Conservation (phyloP, 306 rosid genomes). For the Corylus avellana region DNA sequence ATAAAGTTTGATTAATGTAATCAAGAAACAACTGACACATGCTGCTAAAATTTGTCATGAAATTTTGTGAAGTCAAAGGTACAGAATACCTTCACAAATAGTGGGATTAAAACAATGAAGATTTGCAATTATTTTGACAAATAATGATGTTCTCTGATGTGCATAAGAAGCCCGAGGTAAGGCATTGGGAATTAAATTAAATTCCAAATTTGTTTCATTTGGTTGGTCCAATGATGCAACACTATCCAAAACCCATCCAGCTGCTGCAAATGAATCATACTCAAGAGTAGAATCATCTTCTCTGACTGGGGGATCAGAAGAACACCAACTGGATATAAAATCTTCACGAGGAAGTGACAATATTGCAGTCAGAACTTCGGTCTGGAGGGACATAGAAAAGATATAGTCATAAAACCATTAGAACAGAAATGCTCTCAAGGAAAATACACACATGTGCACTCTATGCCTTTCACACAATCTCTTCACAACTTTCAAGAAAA, state of each 20-base stretch:
- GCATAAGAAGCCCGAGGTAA: conserved; percentile 73
- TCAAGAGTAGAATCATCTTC: conserved; percentile 83
- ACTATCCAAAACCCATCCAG: conserved; percentile 86
- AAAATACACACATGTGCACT: neutral
- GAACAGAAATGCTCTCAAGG: neutral
- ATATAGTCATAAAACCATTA: conserved; percentile 27
- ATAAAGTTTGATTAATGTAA: conserved; percentile 20
- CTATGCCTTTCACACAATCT: neutral
- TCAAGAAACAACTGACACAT: conserved; percentile 16
- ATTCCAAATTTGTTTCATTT: conserved; percentile 52
- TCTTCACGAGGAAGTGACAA: conserved; percentile 83
- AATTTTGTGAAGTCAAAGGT: conserved; percentile 20
- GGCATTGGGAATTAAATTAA: conserved; percentile 46
- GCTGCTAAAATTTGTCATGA: conserved; percentile 18
- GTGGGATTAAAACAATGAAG: conserved; percentile 94
- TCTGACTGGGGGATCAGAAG: conserved; percentile 65
- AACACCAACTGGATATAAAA: conserved; percentile 87
- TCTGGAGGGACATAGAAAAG: conserved; percentile 65
- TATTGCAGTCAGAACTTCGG: conserved; percentile 82
- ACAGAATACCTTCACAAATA: conserved; percentile 81
- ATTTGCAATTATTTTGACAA: conserved; percentile 94
- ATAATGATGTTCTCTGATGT: conserved; percentile 84
- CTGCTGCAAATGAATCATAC: conserved; percentile 79
- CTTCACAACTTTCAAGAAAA: conserved; percentile 9
- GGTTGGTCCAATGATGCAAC: conserved; percentile 40